Evolutionary conservation across 805 yeast species (phyloP), one percentile per base, ranked within the genome.

Genomic region (Zygotorulaspora danielsina): DNA sequence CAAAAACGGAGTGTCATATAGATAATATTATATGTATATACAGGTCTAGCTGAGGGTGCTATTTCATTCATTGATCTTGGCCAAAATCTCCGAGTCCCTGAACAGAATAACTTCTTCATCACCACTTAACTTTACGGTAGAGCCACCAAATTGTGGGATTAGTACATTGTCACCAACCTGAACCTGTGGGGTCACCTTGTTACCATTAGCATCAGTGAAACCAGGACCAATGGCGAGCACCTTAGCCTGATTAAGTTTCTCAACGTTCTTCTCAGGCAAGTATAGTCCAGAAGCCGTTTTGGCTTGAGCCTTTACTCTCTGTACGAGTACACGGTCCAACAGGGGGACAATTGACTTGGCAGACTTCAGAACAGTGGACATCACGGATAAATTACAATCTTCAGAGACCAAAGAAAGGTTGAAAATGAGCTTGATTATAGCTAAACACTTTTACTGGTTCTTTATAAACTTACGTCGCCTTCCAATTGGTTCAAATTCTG

Each of bases 161-260:
- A 93, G 72, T 34, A 93, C 97, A 57, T 81, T 79, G 71, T 93
- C 98, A 56, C 98, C 98, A 33, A 84, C 79, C 61, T 78, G 71
- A 43, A 93, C 96, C 51, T 81, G 72, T 45, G 89, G 80, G 38
- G 79, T 72, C 41, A 86, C 72, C 49, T 79, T 64, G 58, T 80
- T 72, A 50, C 97, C 97, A 42, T 79, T 76, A 43, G 75, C 69
- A 69, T 84, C 83, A 44, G 81, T 69, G 61, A 76, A 73, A 53
- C 98, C 98, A 39, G 97, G 97, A 46, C 98, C 98, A 49, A 89
- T 87, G 43, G 97, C 90, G 50, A 90, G 68, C 36, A 90, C 97
- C 40, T 81, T 80, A 46, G 89, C 98, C 68, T 87, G 84, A 73
- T 85, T 85, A 61, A 88, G 77, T 71, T 90, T 93, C 65, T 86